Evolutionary conservation across 2,329 filamentous ascomycete species (phyloP), one percentile per base, ranked within the genome.

Genomic region (Alternaria gaisen): DNA sequence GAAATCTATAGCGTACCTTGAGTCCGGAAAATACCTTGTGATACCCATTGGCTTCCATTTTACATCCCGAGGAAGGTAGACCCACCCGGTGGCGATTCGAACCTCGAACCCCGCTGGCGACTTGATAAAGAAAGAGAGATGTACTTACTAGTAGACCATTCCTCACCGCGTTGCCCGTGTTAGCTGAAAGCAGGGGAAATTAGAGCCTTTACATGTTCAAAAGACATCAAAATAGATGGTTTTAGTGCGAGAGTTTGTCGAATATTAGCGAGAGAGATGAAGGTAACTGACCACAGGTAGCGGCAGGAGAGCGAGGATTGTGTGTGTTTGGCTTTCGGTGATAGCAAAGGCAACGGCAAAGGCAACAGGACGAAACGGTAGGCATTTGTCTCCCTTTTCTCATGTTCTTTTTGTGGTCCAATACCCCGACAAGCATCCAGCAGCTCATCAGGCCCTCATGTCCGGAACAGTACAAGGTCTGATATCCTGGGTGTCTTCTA

Each of bases 251-350:
- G 20, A 12, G 38, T 53, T 22, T 26, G 26, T 53, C n/a, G 18
- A 28, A 24, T 24, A 26, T 53, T 43, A 53, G 40, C 40, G 51
- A 53, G 38, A 41, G 38, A 50, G 14, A n/a, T 5, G 46, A 36
- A 30, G 20, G 32, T 20, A 14, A 50, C 5, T 50, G 30, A 18
- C 38, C 26, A 41, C 36, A 41, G 20, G 40, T 20, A 40, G 51
- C 28, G 28, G 50, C 36, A 42, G 38, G 36, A n/a, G 38, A 20
- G 26, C 26, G 40, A 18, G 40, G 40, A 43, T 43, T 53, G 28
- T 14, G 34, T 53, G 40, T 32, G 51, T 43, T 53, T 43, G 26
- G 51, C 41, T 16, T 53, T 2, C 5, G 40, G 51, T 18, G 11
- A 32, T 12, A 32, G 30, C 30, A 32, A 32, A 10, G 30, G 32